Evolutionary conservation across 208 protist species (phyloP), one percentile per base, ranked within the genome.

Genomic region (Blechomonas ayalai): DNA sequence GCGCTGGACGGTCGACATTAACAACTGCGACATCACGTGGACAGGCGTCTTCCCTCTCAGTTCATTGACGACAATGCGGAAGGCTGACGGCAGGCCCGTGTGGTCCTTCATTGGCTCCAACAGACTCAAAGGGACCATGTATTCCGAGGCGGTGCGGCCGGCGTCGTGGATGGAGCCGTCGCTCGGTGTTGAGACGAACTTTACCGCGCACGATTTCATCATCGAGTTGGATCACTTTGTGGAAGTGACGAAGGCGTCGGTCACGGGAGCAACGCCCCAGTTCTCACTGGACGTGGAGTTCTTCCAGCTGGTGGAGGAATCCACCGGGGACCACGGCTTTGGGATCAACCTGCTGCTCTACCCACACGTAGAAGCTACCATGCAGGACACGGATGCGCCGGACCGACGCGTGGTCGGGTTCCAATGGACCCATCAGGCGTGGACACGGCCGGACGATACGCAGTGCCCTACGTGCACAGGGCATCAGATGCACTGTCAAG

Each of bases 11-110:
- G 65, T 91, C 48, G 69, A 77, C 36, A 60, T 91, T 38, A 51
- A 82, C 62, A 66, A 87, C 67, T 91, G 82, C 58, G 77, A 83
- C 29, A 75, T 65, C 28, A 91, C 77, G 23, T 91, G 82, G 82
- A 75, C 57, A 2, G 82, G 82, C 23, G 64, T 73, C 19, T 82
- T 91, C 40, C 72, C 77, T 16, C 76, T 75, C 55, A 50, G 52
- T 10, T 41, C 52, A 23, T 43, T 91, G 20, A 36, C 51, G 16
- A 44, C 52, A n/a, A 51, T 91, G 42, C 37, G 23, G 41, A 67
- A 59, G 34, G 42, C 39, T 8, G 61, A 78, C 41, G 67, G 71
- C 18, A 47, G 26, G 27, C 47, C 67, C 8, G 68, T 85, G 39
- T 87, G 67, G 65, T 47, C 48, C 37, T 83, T 79, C 46, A 51